Base-by-base conservation (phyloP, 495 filamentous ascomycete species). In the Xylaria curta region DNA sequence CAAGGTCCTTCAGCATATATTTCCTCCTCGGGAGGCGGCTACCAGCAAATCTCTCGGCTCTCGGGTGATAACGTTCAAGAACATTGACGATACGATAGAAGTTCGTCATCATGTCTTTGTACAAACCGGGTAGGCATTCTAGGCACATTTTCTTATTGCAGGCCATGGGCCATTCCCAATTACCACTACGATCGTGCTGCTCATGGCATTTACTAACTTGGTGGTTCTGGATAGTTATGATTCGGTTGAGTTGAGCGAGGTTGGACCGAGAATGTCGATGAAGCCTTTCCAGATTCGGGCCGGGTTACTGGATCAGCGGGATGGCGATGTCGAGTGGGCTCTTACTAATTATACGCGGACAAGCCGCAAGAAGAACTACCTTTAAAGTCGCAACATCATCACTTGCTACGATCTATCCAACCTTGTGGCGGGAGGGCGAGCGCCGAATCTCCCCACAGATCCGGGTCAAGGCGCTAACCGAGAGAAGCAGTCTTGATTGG, bases 241-340 rank as follows among this genome's bases (percentile, higher is more conserved):
- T 74, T 92, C 91, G 72, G 94, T 98, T 13, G 95, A 98, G 82
- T 82, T 99, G 72, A 93, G 94, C 21, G 96, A 99, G 81, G 97
- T 99, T 53, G 96, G 96, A 0, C 96, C 96, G 5, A 86, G 96
- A 68, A 97, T 98, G 92, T 97, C 95, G 6, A 97, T 99, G 94
- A 88, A 92, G 76, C 86, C 94, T 33, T 99, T 98, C 82, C 94
- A 97, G 80, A 97, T 99, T 71, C 87, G 94, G 60, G 90, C 92
- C 66, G 95, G 96, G n/a, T 96, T 95, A 3, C 83, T 97, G 58
- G 96, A 98, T 78, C 97, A 95, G 76, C 97, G 97, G 74, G 93
- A 94, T 74, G 95, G 95, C n/a, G 97, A 98, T 85, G 88, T 93
- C 42, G 97, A 99, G 81, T 99, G 96, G 96, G 89, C 92, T 65